A percentile compares a stretch with the other conserved stretches of the same genome.
These are phyloP conservation scores for Fusarium neocosmosporiellum DNA, from an alignment of 2,329 filamentous ascomycete genomes.

Conservation along the genomic window DNA sequence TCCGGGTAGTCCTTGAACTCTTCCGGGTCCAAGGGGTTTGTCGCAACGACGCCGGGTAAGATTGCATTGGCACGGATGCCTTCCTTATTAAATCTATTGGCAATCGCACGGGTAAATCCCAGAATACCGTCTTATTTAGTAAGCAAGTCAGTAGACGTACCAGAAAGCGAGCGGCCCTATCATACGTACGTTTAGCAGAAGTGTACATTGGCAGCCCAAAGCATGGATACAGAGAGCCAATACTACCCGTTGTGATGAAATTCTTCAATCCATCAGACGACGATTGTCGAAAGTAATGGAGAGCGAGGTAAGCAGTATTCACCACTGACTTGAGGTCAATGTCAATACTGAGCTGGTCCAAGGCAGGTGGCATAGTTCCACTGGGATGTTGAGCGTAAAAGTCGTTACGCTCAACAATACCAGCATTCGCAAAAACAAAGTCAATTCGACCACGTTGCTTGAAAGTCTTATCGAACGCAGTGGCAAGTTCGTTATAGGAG, in stretches of 20 bases:
- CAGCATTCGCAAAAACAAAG: slow-evolving; percentile 24
- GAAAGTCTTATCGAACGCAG: slow-evolving; percentile 2
- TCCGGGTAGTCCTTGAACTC: background rate
- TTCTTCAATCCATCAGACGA: slow-evolving; percentile 30
- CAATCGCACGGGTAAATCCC: background rate
- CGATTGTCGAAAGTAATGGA: slow-evolving; percentile 53
- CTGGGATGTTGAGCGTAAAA: slow-evolving; percentile 16
- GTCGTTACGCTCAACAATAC: slow-evolving; percentile 22
- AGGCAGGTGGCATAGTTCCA: slow-evolving; percentile 27
- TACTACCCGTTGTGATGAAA: slow-evolving; percentile 47
- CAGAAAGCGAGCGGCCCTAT: too few species aligned
- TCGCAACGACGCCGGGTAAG: background rate
- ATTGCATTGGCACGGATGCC: background rate
- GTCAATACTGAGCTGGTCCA: slow-evolving; percentile 43
- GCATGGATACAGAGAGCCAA: slow-evolving; percentile 30
- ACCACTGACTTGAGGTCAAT: slow-evolving; percentile 52
- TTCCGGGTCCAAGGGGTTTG: background rate
- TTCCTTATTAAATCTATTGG: background rate
- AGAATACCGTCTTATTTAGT: background rate
- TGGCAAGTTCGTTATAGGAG: slow-evolving; percentile 6
- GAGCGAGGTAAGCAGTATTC: slow-evolving; percentile 53
- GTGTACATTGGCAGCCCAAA: too few species aligned
- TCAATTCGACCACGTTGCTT: slow-evolving; percentile 2
- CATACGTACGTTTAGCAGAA: too few species aligned
- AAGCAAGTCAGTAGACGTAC: too few species aligned